These are phyloP conservation scores for Sugiyamaella qingdaonensis DNA, from an alignment of 805 yeast species.

Conservation along the genomic window DNA sequence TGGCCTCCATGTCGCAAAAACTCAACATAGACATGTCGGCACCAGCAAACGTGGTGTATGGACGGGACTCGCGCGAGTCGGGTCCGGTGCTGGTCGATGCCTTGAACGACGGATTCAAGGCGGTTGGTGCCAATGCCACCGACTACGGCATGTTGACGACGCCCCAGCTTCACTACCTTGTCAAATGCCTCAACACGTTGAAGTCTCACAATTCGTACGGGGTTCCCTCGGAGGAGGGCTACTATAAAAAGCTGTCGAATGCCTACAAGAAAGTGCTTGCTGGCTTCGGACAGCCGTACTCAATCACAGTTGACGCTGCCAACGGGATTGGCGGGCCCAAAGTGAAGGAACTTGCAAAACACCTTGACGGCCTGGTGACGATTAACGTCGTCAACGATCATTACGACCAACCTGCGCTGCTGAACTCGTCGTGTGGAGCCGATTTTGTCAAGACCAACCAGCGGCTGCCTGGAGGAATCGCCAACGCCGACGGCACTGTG, in stretches of 20 bases:
- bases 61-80: slow-evolving; percentile 84
- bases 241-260: slow-evolving; percentile 56
- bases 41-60: slow-evolving; percentile 56
- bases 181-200: slow-evolving; percentile 64
- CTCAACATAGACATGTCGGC: slow-evolving; percentile 44
- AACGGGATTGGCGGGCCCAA: slow-evolving; percentile 96
- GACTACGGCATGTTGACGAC: slow-evolving; percentile 79
- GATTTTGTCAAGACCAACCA: slow-evolving; percentile 93
- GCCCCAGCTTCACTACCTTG: slow-evolving; percentile 89
- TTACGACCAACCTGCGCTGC: slow-evolving; percentile 47
- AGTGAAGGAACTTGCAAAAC: slow-evolving; percentile 44
- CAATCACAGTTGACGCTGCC: slow-evolving; percentile 79
- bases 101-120: slow-evolving; percentile 55
- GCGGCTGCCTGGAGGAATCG: slow-evolving; percentile 59
- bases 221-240: slow-evolving; percentile 59
- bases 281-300: slow-evolving; percentile 29
- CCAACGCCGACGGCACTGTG: slow-evolving; percentile 34
- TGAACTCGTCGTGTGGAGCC: slow-evolving; percentile 88
- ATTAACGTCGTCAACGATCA: slow-evolving; percentile 48
- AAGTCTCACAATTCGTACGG: slow-evolving; percentile 47
- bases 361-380: slow-evolving; percentile 40
- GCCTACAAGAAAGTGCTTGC: slow-evolving; percentile 47
- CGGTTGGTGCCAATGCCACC: slow-evolving; percentile 42
- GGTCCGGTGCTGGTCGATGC: slow-evolving; percentile 63
- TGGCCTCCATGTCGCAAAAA: slow-evolving; percentile 38